Base-by-base conservation (phyloP, 768 basidiomycete species). In the Mycena maculata region DNA sequence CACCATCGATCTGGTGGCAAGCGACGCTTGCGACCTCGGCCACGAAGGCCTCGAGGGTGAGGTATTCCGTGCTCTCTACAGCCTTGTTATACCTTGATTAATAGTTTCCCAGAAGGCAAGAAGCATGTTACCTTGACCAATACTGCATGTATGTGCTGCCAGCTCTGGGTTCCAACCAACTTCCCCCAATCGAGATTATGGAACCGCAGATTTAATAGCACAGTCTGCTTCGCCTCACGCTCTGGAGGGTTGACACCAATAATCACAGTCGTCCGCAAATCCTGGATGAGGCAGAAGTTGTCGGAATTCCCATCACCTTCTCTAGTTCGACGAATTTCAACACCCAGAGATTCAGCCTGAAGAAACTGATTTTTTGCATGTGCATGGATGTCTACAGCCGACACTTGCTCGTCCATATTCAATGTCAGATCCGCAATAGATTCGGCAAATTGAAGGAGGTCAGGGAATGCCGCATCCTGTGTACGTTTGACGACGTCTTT, bases 191-290 rank as follows among this genome's bases (percentile, higher is more conserved):
- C 49, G 22, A 65, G 53, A 38, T 85, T 84, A 54, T 76, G 72
- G 58, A 88, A 83, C 1, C 74, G 71, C 50, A 93, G 74, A 71
- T 88, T 86, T 25, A 86, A 77, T 52, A 88, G 73, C 27, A 94
- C 85, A 28, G 85, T 78, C 75, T 94, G 92, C 72, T 88, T 88
- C 45, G 86, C 84, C 31, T 84, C 73, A 33, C 92, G 81, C 71
- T 94, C 92, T 9, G 88, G 89, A 0, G 89, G 84, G 67, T 92
- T 90, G 36, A 93, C 84, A 0, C 92, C 93, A 50, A 94, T 88
- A 56, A 93, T 77, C 11, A 88, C 84, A 0, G 83, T 81, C 13
- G 90, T 73, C 2, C 77, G 68, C 15, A 93, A 72, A 52, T 86
- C 79, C 33, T 77, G 77, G 38, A 93, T 77, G 2, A 64, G 47